Evolutionary conservation across 2,329 filamentous ascomycete species (phyloP), one percentile per base, ranked within the genome.

Genomic region (Emmonsiellopsis sp.): DNA sequence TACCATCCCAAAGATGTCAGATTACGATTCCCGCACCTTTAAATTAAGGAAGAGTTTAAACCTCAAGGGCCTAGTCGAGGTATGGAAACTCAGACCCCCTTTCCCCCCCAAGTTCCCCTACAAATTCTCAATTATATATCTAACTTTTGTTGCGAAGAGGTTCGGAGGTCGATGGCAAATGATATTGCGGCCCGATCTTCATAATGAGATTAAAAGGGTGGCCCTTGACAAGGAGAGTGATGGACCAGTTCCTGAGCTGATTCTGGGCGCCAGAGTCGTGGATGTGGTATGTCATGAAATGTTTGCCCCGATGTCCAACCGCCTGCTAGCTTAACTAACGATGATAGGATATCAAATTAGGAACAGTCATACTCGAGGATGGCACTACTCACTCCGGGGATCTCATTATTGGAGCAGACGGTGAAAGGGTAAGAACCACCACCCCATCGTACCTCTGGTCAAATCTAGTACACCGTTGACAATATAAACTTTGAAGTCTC

Each of bases 401-500:
- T 49, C 43, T 72, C 1, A 53, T 72, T 3, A 58, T 73, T 31
- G 69, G 65, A 6, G 69, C 71, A 3, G 70, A 73, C 51, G 70
- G 71, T 1, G 48, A 50, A 40, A n/a, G 27, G 36, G 48, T 50
- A 42, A 17, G 27, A 9, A n/a, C 36, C 36, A 39, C 36, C 3
- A 42, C 39, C 39, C 39, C 39, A 3, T 5, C 4, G 11, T 42
- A 42, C 36, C 6, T 39, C 36, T 39, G 6, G 6, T 9, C 13
- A 10, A 39, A 39, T n/a, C 9, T 3, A 39, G 36, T 39, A 39
- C 36, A n/a, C 36, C 5, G 1, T 27, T 27, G 3, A 27, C 3
- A 27, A 27, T 27, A 27, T 27, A 27, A 27, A 27, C 17, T 27
- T 27, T 6, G 3, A 17, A 44, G 42, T 44, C 42, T 17, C 9